Percentiles rank a stretch among this genome's conserved stretches.
These are phyloP conservation scores for Sporothrix euskadiensis DNA, from an alignment of 2,329 filamentous ascomycete species.

Conservation along the genomic window DNA sequence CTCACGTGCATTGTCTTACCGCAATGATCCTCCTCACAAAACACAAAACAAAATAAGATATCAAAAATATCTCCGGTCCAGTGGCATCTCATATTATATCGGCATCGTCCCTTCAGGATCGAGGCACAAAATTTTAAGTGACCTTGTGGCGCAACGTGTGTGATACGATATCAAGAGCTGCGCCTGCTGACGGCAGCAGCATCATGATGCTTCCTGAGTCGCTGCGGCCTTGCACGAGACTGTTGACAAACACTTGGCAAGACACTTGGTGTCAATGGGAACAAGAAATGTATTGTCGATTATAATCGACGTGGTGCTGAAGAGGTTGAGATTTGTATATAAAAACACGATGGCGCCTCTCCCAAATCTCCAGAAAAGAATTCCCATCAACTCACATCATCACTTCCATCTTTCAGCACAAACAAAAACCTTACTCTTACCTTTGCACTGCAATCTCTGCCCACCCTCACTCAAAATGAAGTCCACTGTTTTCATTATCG, in stretches of 20 bases:
- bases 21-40: background rate
- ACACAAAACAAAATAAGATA: background rate
- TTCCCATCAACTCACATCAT: background rate
- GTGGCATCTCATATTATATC: background rate
- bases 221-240: background rate
- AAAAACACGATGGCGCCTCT: background rate
- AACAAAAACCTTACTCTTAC: too few relatives aligned
- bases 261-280: background rate
- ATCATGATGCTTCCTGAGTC: background rate
- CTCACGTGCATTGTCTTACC: background rate
- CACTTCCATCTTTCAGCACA: background rate
- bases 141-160: background rate
- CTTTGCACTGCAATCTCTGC: background rate
- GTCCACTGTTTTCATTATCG: background rate
- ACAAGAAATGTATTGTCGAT: background rate
- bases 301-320: background rate
- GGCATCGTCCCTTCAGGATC: background rate
- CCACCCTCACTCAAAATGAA: background rate
- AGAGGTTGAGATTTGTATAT: background rate
- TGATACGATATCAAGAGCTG: background rate
- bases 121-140: background rate
- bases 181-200: background rate
- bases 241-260: background rate
- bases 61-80: background rate
- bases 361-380: background rate